Base-by-base conservation (phyloP, 768 basidiomycete genomes). In the Suillus paluster region DNA sequence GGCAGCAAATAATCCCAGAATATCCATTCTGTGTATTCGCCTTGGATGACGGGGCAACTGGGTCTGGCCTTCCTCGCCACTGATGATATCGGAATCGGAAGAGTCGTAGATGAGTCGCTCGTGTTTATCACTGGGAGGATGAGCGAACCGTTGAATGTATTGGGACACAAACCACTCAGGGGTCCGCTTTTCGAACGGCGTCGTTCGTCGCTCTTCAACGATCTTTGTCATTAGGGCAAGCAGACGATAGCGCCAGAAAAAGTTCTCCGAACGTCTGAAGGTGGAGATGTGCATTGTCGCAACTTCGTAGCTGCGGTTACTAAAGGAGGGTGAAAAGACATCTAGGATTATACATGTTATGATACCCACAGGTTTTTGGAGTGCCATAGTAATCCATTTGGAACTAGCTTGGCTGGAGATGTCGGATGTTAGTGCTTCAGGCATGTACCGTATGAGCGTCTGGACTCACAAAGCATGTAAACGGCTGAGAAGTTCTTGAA, bases 161-260 rank as follows among this genome's bases (percentile, higher is more conserved):
- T 70, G 71, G 1, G 76, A 64, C 33, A 84, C 76, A 52, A 86
- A 78, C 80, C 81, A 86, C n/a, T 78, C 72, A 15, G 86, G 79
- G 0, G 81, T 82, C 21, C 84, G 80, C 5, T 75, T 64, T 49
- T 75, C 69, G 5, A 74, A 2, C 0, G 78, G 71, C 1, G 79
- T 78, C 1, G 79, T 78, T 21, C 71, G 19, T 67, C 56, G 78
- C 1, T 63, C 74, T 17, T 70, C 60, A 55, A 76, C 65, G n/a
- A 88, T 80, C 30, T 82, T 72, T 0, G 78, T 66, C 62, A 90
- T 80, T 42, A 84, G 66, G 1, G 74, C 76, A 25, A 84, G 66
- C 1, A 86, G 75, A 21, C 81, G 82, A 66, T 81, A 87, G 45
- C 82, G 80, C 41, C 79, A 77, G 45, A 90, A 69, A 64, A 86